phyloP scores from a whole-genome alignment of 2,329 filamentous ascomycete species.

The Penicillium hesseltinei region DNA sequence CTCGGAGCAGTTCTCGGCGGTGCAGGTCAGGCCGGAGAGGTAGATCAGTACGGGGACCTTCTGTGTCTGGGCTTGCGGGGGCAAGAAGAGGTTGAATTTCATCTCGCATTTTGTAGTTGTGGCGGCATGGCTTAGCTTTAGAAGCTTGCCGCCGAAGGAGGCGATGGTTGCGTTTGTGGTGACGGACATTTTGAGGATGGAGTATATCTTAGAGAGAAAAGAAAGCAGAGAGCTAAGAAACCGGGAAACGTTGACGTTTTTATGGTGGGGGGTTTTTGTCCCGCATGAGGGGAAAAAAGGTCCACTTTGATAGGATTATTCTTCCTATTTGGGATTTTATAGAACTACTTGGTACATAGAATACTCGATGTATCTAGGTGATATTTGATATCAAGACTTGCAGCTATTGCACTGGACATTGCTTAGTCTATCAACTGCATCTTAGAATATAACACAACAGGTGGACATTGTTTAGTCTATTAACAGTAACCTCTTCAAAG shows the following conservation, averaged over 20 bases:
- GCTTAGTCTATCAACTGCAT: not conserved
- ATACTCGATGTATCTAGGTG: not conserved
- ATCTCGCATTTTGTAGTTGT: constrained; percentile 79
- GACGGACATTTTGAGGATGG: constrained; percentile 64
- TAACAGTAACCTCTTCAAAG: not conserved
- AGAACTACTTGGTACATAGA: not conserved
- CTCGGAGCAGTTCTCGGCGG: constrained; percentile 73
- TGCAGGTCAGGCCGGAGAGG: constrained; percentile 91
- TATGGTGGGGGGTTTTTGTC: constrained; percentile 19
- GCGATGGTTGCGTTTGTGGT: constrained; percentile 85
- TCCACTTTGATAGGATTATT: constrained; percentile 16
- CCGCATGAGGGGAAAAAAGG: constrained; percentile 30
- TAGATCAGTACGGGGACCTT: constrained; percentile 87
- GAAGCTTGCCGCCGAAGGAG: constrained; percentile 88
- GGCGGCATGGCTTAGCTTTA: constrained; percentile 88
- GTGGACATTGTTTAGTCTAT: not conserved
- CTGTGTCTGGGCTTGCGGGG: constrained; percentile 62
- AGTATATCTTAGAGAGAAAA: not conserved
- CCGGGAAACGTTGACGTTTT: constrained; percentile 11
- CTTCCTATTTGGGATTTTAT: not conserved
- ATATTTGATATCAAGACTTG: not conserved
- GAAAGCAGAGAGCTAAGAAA: not conserved
- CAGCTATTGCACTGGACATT: not conserved
- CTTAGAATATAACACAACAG: not conserved
- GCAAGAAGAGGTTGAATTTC: constrained; percentile 89